Conservation (phyloP, 2,329 filamentous ascomycete genomes). For the Fusarium devonianum region DNA sequence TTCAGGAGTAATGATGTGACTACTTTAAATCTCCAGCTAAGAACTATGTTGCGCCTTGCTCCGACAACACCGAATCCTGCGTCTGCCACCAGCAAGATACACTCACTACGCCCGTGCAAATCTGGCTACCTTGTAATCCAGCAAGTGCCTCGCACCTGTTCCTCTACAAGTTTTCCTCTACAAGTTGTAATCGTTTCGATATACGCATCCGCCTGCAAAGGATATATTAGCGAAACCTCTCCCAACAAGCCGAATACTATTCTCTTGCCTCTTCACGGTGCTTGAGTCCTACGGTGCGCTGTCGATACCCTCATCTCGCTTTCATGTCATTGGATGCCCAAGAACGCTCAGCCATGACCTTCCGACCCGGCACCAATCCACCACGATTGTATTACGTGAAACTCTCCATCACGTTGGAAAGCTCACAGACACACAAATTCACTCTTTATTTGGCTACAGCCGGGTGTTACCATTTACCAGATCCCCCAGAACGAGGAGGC, state of each 20-base stretch:
- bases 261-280: too few relatives aligned
- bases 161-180: too few relatives aligned
- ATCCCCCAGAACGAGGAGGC: slow-evolving; percentile 17
- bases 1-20: too few relatives aligned
- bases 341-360: slow-evolving; percentile 10
- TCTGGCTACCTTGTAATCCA: too few relatives aligned
- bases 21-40: too few relatives aligned
- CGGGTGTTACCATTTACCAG: slow-evolving; percentile 31
- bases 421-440: slow-evolving; percentile 25
- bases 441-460: slow-evolving; percentile 19
- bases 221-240: slow-evolving; percentile 29
- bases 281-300: slow-evolving; percentile 5
- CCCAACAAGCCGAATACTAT: neutral
- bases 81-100: too few relatives aligned
- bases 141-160: too few relatives aligned
- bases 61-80: too few relatives aligned
- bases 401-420: slow-evolving; percentile 34
- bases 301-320: slow-evolving; percentile 2
- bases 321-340: neutral
- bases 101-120: too few relatives aligned
- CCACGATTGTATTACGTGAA: slow-evolving; percentile 35
- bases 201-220: slow-evolving; percentile 36
- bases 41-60: too few relatives aligned
- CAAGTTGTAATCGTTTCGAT: too few relatives aligned
- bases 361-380: slow-evolving; percentile 34